Percentiles rank a stretch among this genome's conserved stretches.
Evolutionary conservation across 208 protist genomes (phyloP).

Genomic region (Porcisia hertigi): DNA sequence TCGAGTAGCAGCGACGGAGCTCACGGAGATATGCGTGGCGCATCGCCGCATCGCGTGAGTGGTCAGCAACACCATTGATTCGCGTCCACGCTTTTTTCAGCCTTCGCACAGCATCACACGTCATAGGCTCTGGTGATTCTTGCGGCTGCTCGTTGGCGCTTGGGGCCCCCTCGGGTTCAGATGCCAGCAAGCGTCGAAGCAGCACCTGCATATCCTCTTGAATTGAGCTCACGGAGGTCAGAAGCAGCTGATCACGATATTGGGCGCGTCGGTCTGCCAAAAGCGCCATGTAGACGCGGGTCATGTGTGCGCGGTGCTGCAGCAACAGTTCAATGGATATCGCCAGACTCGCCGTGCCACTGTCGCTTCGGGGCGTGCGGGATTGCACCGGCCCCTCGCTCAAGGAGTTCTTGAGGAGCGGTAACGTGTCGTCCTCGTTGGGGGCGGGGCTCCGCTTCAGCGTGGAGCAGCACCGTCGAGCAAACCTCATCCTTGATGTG

Average conservation of each 20-base stretch:
- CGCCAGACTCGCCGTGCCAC: not conserved
- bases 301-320: not conserved
- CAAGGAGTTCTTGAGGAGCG: not conserved
- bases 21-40: conserved; percentile 4
- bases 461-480: not conserved
- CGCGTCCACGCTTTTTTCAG: conserved; percentile 38
- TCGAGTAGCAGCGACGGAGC: conserved; percentile 54
- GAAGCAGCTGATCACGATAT: conserved; percentile 20
- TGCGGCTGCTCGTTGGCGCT: not conserved
- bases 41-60: not conserved
- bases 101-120: conserved; percentile 12
- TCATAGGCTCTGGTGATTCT: conserved; percentile 9
- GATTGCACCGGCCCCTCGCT: not conserved
- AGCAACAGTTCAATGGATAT: not conserved
- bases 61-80: conserved; percentile 3
- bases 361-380: not conserved
- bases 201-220: conserved; percentile 8
- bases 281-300: conserved; percentile 4
- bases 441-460: not conserved
- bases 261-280: conserved; percentile 20
- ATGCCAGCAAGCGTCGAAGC: conserved; percentile 3
- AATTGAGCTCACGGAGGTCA: not conserved
- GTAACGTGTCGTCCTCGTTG: not conserved
- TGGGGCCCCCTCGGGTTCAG: not conserved
- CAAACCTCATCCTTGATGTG: not conserved